Base-by-base conservation (phyloP, 208 protist species). In the Acanthamoeba triangularis region DNA sequence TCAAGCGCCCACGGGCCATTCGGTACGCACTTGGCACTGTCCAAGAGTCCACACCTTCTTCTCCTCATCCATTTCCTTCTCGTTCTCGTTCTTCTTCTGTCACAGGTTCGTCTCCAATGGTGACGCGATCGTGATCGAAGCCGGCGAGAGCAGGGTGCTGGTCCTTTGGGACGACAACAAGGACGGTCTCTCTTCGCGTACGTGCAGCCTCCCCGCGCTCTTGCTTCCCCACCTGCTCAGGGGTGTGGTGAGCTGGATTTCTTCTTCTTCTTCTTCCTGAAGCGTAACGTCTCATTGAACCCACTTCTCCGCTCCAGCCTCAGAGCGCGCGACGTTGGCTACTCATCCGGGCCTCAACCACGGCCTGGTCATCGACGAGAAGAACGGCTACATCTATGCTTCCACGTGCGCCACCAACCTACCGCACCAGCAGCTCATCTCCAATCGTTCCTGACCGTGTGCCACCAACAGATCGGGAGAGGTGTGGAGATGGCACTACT, bases 401-500 rank as follows among this genome's bases (percentile, higher is more conserved):
- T 91, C 84, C 18, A 91, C 28, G 84, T 91, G 67, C 30, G 76
- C n/a, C 10, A 6, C 65, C 10, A 20, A 72, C 10, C 37, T 2
- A 49, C 37, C 14, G 28, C n/a, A n/a, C n/a, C 49, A 54, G 49
- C 14, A 18, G 13, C 49, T n/a, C n/a, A n/a, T n/a, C n/a, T n/a
- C n/a, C n/a, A n/a, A 0, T 28, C 13, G 37, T 35, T n/a, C 72
- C n/a, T 82, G 4, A 49, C 35, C n/a, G n/a, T 54, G 49, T 54
- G 49, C 3, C 49, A 54, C 33, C 30, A 78, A 28, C 23, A 90
- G 82, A 0, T 56, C 82, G 18, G 1, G 30, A 8, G 54, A 91
- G 7, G 84, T 91, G 59, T 91, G 59, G 56, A 35, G 84, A 54
- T 91, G 84, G 84, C 84, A 49, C 35, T 91, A 91, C 41, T 11